Evolutionary conservation across 495 filamentous ascomycete genomes (phyloP).

Genomic region (Annulohypoxylon bovei): DNA sequence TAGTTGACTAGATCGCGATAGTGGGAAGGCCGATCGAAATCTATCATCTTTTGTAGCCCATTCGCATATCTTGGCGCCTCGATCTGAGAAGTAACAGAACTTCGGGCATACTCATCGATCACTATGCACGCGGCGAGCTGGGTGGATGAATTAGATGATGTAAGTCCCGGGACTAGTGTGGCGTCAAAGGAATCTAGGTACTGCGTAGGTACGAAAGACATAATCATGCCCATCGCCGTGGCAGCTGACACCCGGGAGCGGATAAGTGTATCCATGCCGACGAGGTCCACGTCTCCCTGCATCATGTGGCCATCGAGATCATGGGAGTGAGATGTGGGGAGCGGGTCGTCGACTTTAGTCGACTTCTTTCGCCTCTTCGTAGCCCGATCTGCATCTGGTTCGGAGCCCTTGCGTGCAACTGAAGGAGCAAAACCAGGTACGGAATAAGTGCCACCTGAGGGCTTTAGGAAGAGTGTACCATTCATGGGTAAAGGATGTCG

Average conservation of each 20-base stretch:
- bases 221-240: constrained; percentile 79
- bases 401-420: constrained; percentile 67
- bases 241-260: constrained; percentile 88
- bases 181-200: constrained; percentile 62
- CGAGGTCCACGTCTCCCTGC: constrained; percentile 92
- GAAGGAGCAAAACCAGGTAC: constrained; percentile 56
- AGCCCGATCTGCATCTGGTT: constrained; percentile 60
- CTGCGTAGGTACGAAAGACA: constrained; percentile 67
- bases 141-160: constrained; percentile 79
- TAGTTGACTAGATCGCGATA: constrained; percentile 91
- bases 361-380: constrained; percentile 82
- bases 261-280: constrained; percentile 86
- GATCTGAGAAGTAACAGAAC: constrained; percentile 53
- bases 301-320: constrained; percentile 99
- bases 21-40: constrained; percentile 78
- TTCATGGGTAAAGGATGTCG: constrained; percentile 92
- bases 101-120: constrained; percentile 86
- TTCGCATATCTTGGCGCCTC: constrained; percentile 61
- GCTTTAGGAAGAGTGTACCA: constrained; percentile 85
- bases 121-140: constrained; percentile 85
- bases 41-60: constrained; percentile 75
- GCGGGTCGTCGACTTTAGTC: constrained; percentile 79
- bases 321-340: constrained; percentile 70
- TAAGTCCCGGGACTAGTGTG: constrained; percentile 69
- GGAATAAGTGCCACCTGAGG: constrained; percentile 86